These are phyloP conservation scores for Claviceps humidiphila DNA, from an alignment of 2,329 filamentous ascomycete genomes.

Conservation along the genomic window DNA sequence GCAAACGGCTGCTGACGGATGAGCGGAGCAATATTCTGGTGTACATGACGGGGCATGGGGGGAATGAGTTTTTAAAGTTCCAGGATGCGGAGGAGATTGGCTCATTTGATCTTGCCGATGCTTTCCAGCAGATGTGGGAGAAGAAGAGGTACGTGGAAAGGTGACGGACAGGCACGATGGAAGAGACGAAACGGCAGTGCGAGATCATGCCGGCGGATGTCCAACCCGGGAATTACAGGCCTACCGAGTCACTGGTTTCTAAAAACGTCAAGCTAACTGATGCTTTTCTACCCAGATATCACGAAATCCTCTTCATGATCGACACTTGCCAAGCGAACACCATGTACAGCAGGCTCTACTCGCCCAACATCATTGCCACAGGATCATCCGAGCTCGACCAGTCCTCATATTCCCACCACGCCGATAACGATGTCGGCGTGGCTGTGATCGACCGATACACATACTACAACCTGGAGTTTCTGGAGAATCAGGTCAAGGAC, in stretches of 20 bases:
- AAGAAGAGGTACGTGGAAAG: conserved; percentile 62
- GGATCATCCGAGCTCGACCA: conserved; percentile 94
- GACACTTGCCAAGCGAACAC: conserved; percentile 99
- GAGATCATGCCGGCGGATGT: too few relatives aligned
- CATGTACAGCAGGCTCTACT: conserved; percentile 98
- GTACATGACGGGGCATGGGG: conserved; percentile 98
- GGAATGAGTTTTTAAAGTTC: conserved; percentile 96
- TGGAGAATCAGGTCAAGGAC: conserved; percentile 80
- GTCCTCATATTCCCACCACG: conserved; percentile 93
- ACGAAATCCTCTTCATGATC: conserved; percentile 99
- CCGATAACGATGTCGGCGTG: conserved; percentile 93
- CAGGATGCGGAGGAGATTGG: conserved; percentile 97
- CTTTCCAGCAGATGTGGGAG: conserved; percentile 99
- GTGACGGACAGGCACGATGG: background rate
- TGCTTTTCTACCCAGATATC: conserved; percentile 45
- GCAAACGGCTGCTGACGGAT: conserved; percentile 86
- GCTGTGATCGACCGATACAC: conserved; percentile 98
- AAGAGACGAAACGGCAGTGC: background rate
- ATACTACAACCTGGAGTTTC: conserved; percentile 95
- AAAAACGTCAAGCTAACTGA: too few relatives aligned
- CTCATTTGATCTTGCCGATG: conserved; percentile 88
- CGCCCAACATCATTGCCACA: conserved; percentile 93
- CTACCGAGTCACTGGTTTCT: too few relatives aligned
- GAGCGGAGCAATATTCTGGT: conserved; percentile 94
- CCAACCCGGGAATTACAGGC: too few relatives aligned